A percentile compares a stretch with the other conserved stretches of the same genome.
Conservation (phyloP, 2,329 filamentous ascomycete genomes). For the Trichoderma guizhouense region DNA sequence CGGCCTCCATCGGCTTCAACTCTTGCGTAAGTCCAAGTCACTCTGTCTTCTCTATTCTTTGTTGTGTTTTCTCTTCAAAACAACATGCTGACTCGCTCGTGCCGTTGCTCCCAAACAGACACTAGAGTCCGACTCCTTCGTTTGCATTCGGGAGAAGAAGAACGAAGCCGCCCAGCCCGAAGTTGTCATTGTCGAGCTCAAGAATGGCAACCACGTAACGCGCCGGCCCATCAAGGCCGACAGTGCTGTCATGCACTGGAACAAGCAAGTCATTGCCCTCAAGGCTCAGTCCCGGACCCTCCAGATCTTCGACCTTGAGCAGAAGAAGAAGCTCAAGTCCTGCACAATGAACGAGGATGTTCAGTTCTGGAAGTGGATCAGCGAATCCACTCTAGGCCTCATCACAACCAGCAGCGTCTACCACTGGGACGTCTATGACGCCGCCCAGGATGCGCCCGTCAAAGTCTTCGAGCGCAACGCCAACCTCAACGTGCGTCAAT, state of each 20-base stretch:
- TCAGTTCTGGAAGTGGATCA: constrained; percentile 99
- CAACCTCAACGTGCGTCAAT: constrained; percentile 70
- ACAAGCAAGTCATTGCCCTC: constrained; percentile 89
- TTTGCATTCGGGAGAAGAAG: constrained; percentile 95
- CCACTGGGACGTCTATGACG: constrained; percentile 96
- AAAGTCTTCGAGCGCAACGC: constrained; percentile 94
- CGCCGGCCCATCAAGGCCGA: constrained; percentile 96
- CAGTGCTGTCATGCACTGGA: constrained; percentile 99
- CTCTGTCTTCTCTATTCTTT: background rate
- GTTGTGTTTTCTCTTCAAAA: background rate
- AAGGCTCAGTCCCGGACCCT: constrained; percentile 92
- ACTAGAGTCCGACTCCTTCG: constrained; percentile 93
- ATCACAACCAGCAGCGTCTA: constrained; percentile 90
- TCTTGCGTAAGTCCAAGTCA: constrained; percentile 60
- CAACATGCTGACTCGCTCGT: background rate
- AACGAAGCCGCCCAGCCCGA: constrained; percentile 79
- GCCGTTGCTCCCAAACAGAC: constrained; percentile 57
- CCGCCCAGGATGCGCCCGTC: constrained; percentile 70
- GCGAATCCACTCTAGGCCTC: constrained; percentile 79
- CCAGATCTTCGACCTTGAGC: constrained; percentile 93
- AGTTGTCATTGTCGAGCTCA: constrained; percentile 96
- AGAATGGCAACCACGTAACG: constrained; percentile 94
- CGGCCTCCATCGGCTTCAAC: constrained; percentile 68
- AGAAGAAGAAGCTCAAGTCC: constrained; percentile 95
- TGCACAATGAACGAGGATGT: constrained; percentile 96